A percentile compares a stretch with the other conserved stretches of the same genome.
These are phyloP conservation scores for Schwanniomyces polymorphus DNA, from an alignment of 805 yeast genomes.

Conservation along the genomic window DNA sequence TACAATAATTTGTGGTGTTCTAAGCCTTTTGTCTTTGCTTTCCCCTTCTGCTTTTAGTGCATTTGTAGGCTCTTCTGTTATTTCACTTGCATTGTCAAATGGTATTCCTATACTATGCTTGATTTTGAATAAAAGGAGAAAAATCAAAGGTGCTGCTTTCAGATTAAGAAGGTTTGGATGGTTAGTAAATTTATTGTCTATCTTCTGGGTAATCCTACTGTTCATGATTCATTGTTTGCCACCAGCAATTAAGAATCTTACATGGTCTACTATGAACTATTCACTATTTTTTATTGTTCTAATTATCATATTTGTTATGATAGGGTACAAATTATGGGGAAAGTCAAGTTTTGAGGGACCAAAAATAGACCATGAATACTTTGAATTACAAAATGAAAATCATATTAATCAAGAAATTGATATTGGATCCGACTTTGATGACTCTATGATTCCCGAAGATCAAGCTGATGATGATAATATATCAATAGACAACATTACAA, in stretches of 20 bases:
- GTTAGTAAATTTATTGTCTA: constrained; percentile 56
- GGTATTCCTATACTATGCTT: constrained; percentile 72
- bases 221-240: constrained; percentile 69
- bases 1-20: constrained; percentile 56
- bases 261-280: constrained; percentile 53
- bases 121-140: constrained; percentile 56
- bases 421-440: background rate
- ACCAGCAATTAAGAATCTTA: constrained; percentile 49
- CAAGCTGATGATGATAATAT: background rate
- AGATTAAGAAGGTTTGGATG: constrained; percentile 65
- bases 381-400: constrained; percentile 34
- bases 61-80: constrained; percentile 79
- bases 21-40: constrained; percentile 66
- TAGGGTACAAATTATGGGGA: constrained; percentile 66
- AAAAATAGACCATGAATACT: constrained; percentile 44
- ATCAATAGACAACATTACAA: background rate
- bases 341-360: constrained; percentile 64
- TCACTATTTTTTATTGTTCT: constrained; percentile 62
- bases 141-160: constrained; percentile 68
- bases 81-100: constrained; percentile 71
- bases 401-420: constrained; percentile 2
- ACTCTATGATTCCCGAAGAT: background rate
- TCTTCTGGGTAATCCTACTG: constrained; percentile 60
- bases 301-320: constrained; percentile 46
- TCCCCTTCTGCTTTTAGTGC: constrained; percentile 80